Evolutionary conservation across 1,284 basidiomycete genomes (phyloP), one percentile per base, ranked within the genome.

Genomic region (Hymenochaete sp.): DNA sequence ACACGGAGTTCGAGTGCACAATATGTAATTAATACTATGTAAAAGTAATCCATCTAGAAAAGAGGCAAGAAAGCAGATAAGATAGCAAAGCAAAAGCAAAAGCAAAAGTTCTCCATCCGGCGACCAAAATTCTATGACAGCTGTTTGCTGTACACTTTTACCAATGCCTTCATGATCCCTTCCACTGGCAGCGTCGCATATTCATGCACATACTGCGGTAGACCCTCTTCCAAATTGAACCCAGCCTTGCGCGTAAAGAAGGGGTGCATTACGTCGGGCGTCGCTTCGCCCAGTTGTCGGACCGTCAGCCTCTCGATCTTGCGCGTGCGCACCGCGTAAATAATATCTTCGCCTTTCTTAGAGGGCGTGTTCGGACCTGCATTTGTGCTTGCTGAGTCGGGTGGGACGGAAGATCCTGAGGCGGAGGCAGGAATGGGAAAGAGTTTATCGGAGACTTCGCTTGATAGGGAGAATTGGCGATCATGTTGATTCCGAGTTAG

Each of bases 151-250:
- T 92, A 93, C 52, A 93, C 49, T 57, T 79, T 82, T 49, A 92
- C 59, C 18, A 92, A 67, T 40, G 79, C 73, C 57, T 89, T 84
- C 82, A 90, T 87, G 45, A 91, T 86, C 58, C 86, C 79, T 62
- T 91, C 87, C 47, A 93, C 67, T 1, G 88, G 85, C 48, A 73
- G 65, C 3, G 87, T 87, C 7, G 87, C 89, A 54, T 89, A 91
- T 60, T 91, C 86, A 54, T 93, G 80, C 37, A 91, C 84, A 56
- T 88, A 88, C 52, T 84, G 81, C 1, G 89, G 90, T 14, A 92
- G 59, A 1, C 83, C 79, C 52, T 89, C 83, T 57, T 85, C 82
- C 38, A 90, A 64, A 53, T 77, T 87, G 61, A 86, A 81, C 1
- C 85, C 84, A 25, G 88, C 81, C 57, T 78, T 84, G 56, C 87